Evolutionary conservation across 495 filamentous ascomycete species (phyloP), one percentile per base, ranked within the genome.

Genomic region (Neohortaea acidophila): DNA sequence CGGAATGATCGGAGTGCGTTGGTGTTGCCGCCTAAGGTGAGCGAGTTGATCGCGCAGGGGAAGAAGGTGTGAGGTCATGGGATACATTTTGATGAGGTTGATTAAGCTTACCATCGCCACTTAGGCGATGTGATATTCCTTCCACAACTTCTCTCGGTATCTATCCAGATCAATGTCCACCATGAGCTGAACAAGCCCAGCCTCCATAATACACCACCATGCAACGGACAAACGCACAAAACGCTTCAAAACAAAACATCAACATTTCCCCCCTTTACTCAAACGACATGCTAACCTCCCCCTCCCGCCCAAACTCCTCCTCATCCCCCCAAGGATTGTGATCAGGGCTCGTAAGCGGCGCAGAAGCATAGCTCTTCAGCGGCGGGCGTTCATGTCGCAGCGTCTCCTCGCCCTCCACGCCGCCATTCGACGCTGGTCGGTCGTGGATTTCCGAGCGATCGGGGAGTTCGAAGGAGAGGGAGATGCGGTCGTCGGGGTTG

Each of bases 21-120:
- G 44, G 79, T 94, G 5, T 62, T 96, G 36, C 89, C 89, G 20
- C 84, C 85, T 1, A 99, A 99, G 59, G 86, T 96, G 12, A 64
- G 63, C 2, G 73, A 77, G 51, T 55, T 77, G 47, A 57, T 75
- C 38, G 52, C 49, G 12, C 48, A 56, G 37, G 60, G 60, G 15
- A 60, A 57, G 49, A 63, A 61, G 48, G 60, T 61, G 13, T 63
- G 35, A 51, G 17, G 17, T 10, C 7, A 20, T 3, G 32, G 17
- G n/a, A n/a, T n/a, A n/a, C n/a, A n/a, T n/a, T n/a, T n/a, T n/a
- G n/a, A n/a, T n/a, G n/a, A n/a, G n/a, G n/a, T n/a, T n/a, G n/a
- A n/a, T n/a, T n/a, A n/a, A n/a, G n/a, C n/a, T n/a, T n/a, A n/a
- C n/a, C n/a, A n/a, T n/a, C n/a, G n/a, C n/a, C n/a, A n/a, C n/a